Evolutionary conservation across 208 protist species (phyloP), one percentile per base, ranked within the genome.

Genomic region (Leishmania major): DNA sequence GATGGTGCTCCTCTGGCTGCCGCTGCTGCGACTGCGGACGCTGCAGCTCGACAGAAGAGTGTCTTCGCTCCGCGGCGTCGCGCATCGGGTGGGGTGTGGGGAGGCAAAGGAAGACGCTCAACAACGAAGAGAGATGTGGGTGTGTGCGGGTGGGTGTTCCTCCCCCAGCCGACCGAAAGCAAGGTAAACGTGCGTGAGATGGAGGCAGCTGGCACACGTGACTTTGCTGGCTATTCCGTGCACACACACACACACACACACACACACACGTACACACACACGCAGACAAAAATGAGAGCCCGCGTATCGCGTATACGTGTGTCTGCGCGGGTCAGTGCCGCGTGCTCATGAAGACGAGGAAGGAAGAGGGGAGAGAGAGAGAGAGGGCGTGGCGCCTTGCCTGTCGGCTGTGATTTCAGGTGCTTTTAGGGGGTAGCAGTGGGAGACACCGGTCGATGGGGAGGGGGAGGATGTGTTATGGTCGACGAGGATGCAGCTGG

Each of bases 1-100:
- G 69, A 22, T 31, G 43, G 67, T n/a, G 75, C 55, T 70, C n/a
- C 45, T 79, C 64, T 13, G 62, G 75, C 80, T 79, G 80, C 47
- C n/a, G 22, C 10, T 79, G 53, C 75, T 28, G 13, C 45, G 45
- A 49, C 45, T 13, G 45, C 45, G 45, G 45, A 49, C 19, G 22
- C 25, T 79, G 53, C 75, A 4, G 13, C 51, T 35, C 40, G 31
- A 43, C 53, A 37, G 80, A 71, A 2, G 67, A 28, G 53, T 37
- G 22, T 15, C 67, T 37, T 31, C 53, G 49, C 55, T 67, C 80
- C 22, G 51, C 40, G 7, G 75, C 1, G 66, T 67, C 25, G 57
- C 77, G 47, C 81, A 84, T 84, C 35, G 35, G n/a, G 28, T 51
- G 22, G 2, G 28, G 69, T n/a, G 69, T 15, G 11, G 13, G 4